Conservation (phyloP, 768 basidiomycete species). For the Butyriboletus loyo region DNA sequence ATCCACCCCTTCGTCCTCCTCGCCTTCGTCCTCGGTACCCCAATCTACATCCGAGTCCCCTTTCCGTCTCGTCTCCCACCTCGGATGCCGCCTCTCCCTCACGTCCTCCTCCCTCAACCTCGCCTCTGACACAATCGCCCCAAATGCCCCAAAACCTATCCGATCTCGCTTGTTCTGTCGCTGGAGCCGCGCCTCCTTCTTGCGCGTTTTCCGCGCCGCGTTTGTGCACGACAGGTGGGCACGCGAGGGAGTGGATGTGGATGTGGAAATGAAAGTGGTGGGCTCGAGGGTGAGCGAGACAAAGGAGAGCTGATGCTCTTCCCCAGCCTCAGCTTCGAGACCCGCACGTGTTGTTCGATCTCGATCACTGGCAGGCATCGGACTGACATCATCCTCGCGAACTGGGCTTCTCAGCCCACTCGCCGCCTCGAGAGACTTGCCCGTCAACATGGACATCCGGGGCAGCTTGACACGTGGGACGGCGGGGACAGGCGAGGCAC, state of each 20-base stretch:
- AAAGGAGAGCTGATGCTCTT: constrained; percentile 21
- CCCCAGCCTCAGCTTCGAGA: neutral
- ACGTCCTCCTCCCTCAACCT: constrained; percentile 37
- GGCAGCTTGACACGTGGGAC: constrained; percentile 18
- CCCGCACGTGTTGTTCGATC: no score
- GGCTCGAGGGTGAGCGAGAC: constrained; percentile 25
- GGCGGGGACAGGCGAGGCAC: constrained; percentile 11
- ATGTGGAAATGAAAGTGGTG: constrained; percentile 1
- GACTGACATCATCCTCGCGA: constrained; percentile 7
- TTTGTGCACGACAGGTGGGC: constrained; percentile 25
- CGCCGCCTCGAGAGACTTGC: neutral
- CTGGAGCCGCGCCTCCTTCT: constrained; percentile 7
- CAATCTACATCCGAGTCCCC: constrained; percentile 71
- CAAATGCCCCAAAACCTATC: constrained; percentile 44
- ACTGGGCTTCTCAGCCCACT: constrained; percentile 2
- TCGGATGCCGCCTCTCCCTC: constrained; percentile 34
- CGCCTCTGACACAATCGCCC: constrained; percentile 55
- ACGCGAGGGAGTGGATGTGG: neutral
- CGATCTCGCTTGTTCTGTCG: constrained; percentile 14
- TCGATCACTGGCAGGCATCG: neutral
- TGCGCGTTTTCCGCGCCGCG: constrained; percentile 24
- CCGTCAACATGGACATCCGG: constrained; percentile 26
- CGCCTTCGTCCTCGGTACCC: constrained; percentile 47
- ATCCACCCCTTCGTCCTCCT: constrained; percentile 24
- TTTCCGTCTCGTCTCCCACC: constrained; percentile 49